Evolutionary conservation across 73 alveolate genomes (phyloP).

Genomic region (Urostyla sp.): DNA sequence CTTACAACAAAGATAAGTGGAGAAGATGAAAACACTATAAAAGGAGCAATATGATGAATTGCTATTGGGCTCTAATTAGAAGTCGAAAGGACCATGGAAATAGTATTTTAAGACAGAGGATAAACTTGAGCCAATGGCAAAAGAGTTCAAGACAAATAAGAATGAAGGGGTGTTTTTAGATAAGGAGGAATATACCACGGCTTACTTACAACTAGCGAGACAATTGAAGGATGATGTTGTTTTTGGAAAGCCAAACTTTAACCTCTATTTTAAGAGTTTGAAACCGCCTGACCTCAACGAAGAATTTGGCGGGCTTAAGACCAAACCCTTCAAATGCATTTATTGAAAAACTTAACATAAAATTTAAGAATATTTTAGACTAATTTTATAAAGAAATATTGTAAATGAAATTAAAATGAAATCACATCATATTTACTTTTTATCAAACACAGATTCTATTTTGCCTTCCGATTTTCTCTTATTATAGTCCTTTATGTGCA

Average conservation of each 20-base stretch:
- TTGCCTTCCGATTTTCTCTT: conserved; percentile 19
- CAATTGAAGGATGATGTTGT: conserved; percentile 67
- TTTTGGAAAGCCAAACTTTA: conserved; percentile 68
- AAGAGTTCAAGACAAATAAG: conserved; percentile 14
- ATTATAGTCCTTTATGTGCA: conserved; percentile 7
- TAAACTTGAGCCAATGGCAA: conserved; percentile 33
- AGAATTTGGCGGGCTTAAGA: conserved; percentile 52
- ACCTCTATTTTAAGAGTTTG: conserved; percentile 55
- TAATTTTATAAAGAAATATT: too few species aligned
- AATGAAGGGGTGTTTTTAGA: conserved; percentile 48
- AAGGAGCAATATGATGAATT: conserved; percentile 48
- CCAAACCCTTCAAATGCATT: conserved; percentile 54
- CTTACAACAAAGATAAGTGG: conserved; percentile 33
- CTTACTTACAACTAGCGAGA: conserved; percentile 47
- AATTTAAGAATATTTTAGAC: background rate
- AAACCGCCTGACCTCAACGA: conserved; percentile 54
- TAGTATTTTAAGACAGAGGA: conserved; percentile 55
- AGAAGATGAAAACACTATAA: conserved; percentile 3
- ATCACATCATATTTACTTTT: too few species aligned
- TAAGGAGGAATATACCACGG: conserved; percentile 63
- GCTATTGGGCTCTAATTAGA: conserved; percentile 1
- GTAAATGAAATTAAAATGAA: background rate
- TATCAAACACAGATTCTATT: background rate
- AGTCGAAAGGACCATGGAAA: conserved; percentile 8
- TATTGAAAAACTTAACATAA: conserved; percentile 13